Evolutionary conservation across 441 rosid species (phyloP).

Genomic region (Gossypium davidsonii): DNA sequence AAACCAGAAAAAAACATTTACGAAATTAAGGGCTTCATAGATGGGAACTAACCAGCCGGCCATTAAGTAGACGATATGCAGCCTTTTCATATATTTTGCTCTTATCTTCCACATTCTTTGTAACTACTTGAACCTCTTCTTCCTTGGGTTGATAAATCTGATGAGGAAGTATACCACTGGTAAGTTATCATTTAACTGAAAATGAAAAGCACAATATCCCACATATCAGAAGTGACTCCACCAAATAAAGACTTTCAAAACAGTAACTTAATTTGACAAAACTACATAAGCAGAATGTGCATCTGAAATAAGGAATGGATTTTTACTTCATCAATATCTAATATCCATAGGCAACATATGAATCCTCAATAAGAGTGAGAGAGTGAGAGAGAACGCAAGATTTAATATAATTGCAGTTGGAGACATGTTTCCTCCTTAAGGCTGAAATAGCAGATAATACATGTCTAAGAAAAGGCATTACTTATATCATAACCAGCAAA

Average conservation of each 20-base stretch:
- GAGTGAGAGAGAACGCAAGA: background rate
- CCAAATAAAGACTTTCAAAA: background rate
- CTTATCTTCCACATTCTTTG: constrained; percentile 42
- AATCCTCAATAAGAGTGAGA: background rate
- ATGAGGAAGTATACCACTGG: background rate
- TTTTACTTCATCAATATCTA: background rate
- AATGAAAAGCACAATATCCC: background rate
- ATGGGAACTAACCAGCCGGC: constrained; percentile 51
- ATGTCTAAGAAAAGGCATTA: background rate
- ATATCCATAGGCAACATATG: background rate
- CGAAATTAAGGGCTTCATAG: constrained; percentile 9
- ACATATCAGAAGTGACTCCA: background rate
- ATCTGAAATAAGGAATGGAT: background rate
- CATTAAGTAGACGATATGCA: constrained; percentile 60
- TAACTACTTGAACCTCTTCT: constrained; percentile 67
- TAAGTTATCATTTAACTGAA: constrained; percentile 4
- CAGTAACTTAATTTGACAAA: background rate
- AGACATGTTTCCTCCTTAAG: background rate
- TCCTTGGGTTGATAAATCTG: constrained; percentile 71
- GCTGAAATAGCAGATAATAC: background rate
- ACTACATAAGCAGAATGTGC: background rate
- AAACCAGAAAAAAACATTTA: background rate
- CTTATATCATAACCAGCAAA: background rate
- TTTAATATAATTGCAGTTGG: background rate
- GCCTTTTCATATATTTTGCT: constrained; percentile 71